Evolutionary conservation across 2,329 filamentous ascomycete genomes (phyloP), one percentile per base, ranked within the genome.

Genomic region (Fusarium sp.): DNA sequence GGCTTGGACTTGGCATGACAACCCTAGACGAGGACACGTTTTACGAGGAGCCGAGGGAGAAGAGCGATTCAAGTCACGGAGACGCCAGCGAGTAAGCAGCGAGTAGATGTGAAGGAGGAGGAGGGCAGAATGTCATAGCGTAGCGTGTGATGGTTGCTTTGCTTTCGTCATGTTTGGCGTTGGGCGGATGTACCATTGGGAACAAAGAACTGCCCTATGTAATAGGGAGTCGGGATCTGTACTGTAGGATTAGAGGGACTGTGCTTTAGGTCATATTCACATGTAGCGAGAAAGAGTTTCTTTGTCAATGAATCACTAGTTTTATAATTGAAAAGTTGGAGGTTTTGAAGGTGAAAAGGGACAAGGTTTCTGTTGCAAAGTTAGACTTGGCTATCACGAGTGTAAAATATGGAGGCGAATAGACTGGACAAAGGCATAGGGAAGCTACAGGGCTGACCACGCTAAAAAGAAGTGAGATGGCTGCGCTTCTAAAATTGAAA

Each of bases 1-100:
- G 72, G 7, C 58, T 69, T 25, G 79, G 73, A 10, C 65, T 80
- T 22, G 80, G 76, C 2, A 79, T 80, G 79, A 79, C 77, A 59
- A 71, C 72, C 20, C 22, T 76, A 61, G 76, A 75, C 6, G 81
- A 79, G 33, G 74, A 81, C 16, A 58, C 63, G 31, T 64, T 74
- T 35, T 73, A 74, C 52, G 71, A 77, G n/a, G 71, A 79, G 59
- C 74, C 72, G n/a, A 40, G 45, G 20, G 71, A 74, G 59, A 75
- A 75, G 74, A 71, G 73, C 61, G 74, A 72, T 25, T 76, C 60
- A 9, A 67, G 50, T 22, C 50, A 63, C 10, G 47, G 47, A 10
- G 74, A 65, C 36, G 65, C 16, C 2, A 72, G 50, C 11, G 29
- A 54, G 14, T 74, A 61, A 74, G 27, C 13, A 22, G 42, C 6